A percentile compares a stretch with the other conserved stretches of the same genome.
These are phyloP conservation scores for Trametes punicea DNA, from an alignment of 768 basidiomycete species.

Conservation along the genomic window DNA sequence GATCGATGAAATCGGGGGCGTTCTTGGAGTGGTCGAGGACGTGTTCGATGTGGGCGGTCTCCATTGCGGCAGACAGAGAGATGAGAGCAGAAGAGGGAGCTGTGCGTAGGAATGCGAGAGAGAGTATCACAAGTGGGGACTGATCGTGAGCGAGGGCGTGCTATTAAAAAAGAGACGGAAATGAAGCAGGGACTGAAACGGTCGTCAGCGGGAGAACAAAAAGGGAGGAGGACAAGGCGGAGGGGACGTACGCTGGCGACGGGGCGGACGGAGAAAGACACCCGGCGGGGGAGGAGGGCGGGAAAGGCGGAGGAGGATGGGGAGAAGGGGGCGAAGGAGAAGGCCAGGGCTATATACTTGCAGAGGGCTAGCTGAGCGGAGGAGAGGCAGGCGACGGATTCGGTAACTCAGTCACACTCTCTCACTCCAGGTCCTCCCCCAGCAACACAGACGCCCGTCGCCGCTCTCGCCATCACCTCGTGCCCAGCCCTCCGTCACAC, in stretches of 20 bases:
- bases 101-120: slow-evolving; percentile 15
- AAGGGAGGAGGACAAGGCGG: slow-evolving; percentile 15
- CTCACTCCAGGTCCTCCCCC: background rate
- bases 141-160: slow-evolving; percentile 21
- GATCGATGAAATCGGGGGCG: slow-evolving; percentile 49
- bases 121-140: slow-evolving; percentile 22
- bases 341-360: slow-evolving; percentile 26
- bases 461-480: slow-evolving; percentile 17
- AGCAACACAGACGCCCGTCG: slow-evolving; percentile 3
- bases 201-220: slow-evolving; percentile 13
- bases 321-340: slow-evolving; percentile 20
- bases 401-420: background rate
- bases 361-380: background rate
- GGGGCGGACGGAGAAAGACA: slow-evolving; percentile 8
- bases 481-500: slow-evolving; percentile 6
- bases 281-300: slow-evolving; percentile 20
- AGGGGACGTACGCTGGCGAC: slow-evolving; percentile 19
- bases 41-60: slow-evolving; percentile 44
- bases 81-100: slow-evolving; percentile 20
- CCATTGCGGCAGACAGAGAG: slow-evolving; percentile 34
- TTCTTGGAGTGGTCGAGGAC: slow-evolving; percentile 47
- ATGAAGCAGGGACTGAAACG: slow-evolving; percentile 5
- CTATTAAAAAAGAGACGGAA: slow-evolving; percentile 18
- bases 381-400: background rate
- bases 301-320: slow-evolving; percentile 20